Percentiles rank a stretch among this genome's conserved stretches.
Evolutionary conservation across 805 yeast species (phyloP).

Genomic region (Candida andamanensis): DNA sequence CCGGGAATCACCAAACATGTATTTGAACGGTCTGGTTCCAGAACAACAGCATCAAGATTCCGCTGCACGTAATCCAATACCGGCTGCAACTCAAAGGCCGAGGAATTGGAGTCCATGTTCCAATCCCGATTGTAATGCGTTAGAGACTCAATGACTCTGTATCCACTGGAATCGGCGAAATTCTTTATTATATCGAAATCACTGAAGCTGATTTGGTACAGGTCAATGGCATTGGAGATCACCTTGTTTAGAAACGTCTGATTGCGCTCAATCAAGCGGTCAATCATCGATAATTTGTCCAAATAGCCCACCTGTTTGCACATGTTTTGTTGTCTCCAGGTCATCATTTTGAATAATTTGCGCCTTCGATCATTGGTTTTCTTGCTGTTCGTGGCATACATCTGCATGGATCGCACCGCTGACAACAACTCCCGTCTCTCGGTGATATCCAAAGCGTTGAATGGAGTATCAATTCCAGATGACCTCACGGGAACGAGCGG

Average conservation of each 20-base stretch:
- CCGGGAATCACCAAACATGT: slow-evolving; percentile 77
- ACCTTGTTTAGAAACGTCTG: slow-evolving; percentile 42
- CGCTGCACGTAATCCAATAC: slow-evolving; percentile 46
- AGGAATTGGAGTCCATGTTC: slow-evolving; percentile 32
- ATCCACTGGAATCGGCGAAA: slow-evolving; percentile 13
- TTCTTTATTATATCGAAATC: slow-evolving; percentile 20
- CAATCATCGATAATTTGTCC: slow-evolving; percentile 46
- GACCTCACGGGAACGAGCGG: slow-evolving; percentile 1
- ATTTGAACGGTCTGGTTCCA: slow-evolving; percentile 21
- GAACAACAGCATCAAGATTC: slow-evolving; percentile 34
- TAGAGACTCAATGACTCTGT: slow-evolving; percentile 56
- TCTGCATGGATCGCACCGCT: slow-evolving; percentile 45
- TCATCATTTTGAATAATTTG: slow-evolving; percentile 41
- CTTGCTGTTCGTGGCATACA: slow-evolving; percentile 36
- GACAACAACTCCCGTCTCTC: slow-evolving; percentile 24
- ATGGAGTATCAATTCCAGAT: background rate
- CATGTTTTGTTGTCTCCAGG: slow-evolving; percentile 52
- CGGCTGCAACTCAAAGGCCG: slow-evolving; percentile 35
- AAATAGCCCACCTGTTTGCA: slow-evolving; percentile 51
- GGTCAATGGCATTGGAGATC: slow-evolving; percentile 36
- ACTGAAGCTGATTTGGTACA: slow-evolving; percentile 41
- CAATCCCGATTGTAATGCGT: slow-evolving; percentile 82
- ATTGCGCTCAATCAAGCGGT: slow-evolving; percentile 44
- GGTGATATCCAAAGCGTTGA: slow-evolving; percentile 5
- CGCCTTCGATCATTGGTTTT: slow-evolving; percentile 44